These are phyloP conservation scores for Globisporangium paddicum DNA, from an alignment of 352 stramenopile genomes.

Conservation along the genomic window DNA sequence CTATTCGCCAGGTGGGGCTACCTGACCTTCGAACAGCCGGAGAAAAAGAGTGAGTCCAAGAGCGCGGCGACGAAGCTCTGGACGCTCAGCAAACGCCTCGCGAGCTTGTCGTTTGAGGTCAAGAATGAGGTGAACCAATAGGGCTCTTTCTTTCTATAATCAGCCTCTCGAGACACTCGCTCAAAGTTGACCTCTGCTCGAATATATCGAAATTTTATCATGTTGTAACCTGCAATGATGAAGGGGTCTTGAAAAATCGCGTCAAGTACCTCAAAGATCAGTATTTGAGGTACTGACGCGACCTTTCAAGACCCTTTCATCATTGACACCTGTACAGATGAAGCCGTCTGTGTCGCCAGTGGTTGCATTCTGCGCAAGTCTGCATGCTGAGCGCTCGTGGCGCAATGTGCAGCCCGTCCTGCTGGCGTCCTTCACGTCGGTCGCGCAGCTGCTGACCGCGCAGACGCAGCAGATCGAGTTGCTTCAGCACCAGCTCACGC, in stretches of 20 bases:
- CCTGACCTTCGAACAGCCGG: constrained; percentile 28
- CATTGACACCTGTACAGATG: background rate
- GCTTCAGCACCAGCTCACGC: constrained; percentile 6
- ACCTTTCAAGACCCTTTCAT: constrained; percentile 2
- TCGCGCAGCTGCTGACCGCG: constrained; percentile 30
- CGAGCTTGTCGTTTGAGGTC: constrained; percentile 21
- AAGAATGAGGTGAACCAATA: too few species aligned
- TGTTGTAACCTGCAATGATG: too few species aligned
- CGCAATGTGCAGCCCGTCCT: constrained; percentile 59
- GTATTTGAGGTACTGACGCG: background rate
- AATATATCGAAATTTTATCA: too few species aligned
- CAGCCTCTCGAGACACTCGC: too few species aligned
- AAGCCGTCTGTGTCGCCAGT: background rate
- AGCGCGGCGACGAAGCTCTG: constrained; percentile 28
- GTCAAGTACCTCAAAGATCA: too few species aligned
- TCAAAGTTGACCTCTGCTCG: too few species aligned
- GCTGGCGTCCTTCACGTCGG: constrained; percentile 27
- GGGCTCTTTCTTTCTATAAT: too few species aligned
- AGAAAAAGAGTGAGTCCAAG: constrained; percentile 9
- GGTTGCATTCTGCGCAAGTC: constrained; percentile 15
- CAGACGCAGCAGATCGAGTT: constrained; percentile 27
- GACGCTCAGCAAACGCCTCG: constrained; percentile 38
- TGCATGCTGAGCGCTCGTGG: constrained; percentile 50
- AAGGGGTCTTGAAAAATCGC: too few species aligned
- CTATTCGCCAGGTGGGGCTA: constrained; percentile 23